These are phyloP conservation scores for Collybia sp. DNA, from an alignment of 768 basidiomycete species.

Conservation along the genomic window DNA sequence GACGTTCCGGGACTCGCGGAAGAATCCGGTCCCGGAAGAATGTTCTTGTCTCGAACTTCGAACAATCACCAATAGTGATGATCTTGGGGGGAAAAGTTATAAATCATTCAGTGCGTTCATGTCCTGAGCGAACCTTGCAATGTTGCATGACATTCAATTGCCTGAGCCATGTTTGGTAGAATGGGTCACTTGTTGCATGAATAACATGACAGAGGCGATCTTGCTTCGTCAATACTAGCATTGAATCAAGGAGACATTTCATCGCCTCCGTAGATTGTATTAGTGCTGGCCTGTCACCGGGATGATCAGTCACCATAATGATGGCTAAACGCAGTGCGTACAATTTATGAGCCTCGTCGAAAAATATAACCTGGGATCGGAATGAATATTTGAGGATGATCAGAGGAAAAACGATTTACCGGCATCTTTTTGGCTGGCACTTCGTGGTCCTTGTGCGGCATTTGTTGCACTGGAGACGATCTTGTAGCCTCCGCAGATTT, in stretches of 20 bases:
- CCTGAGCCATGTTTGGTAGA: conserved; percentile 80
- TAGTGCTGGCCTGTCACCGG: conserved; percentile 54
- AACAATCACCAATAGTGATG: conserved; percentile 76
- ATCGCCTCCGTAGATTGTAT: conserved; percentile 77
- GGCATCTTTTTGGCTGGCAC: conserved; percentile 47
- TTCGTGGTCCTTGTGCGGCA: conserved; percentile 25
- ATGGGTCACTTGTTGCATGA: conserved; percentile 79
- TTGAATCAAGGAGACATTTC: conserved; percentile 81
- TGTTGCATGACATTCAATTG: conserved; percentile 80
- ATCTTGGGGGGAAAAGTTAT: conserved; percentile 35
- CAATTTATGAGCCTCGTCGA: conserved; percentile 86
- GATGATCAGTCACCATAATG: background rate
- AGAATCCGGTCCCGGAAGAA: conserved; percentile 65
- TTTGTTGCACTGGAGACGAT: conserved; percentile 7
- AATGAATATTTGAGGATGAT: background rate
- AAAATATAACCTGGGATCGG: conserved; percentile 50
- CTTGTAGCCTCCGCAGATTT: conserved; percentile 19
- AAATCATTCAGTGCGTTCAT: background rate
- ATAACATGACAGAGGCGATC: conserved; percentile 81
- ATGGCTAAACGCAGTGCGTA: conserved; percentile 23
- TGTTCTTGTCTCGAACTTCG: conserved; percentile 61
- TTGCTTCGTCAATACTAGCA: conserved; percentile 85
- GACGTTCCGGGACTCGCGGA: conserved; percentile 63
- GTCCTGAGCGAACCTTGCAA: conserved; percentile 52
- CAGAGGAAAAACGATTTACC: conserved; percentile 6